Conservation (phyloP, 2,329 filamentous ascomycete species). For the Hypoxylon sp. region DNA sequence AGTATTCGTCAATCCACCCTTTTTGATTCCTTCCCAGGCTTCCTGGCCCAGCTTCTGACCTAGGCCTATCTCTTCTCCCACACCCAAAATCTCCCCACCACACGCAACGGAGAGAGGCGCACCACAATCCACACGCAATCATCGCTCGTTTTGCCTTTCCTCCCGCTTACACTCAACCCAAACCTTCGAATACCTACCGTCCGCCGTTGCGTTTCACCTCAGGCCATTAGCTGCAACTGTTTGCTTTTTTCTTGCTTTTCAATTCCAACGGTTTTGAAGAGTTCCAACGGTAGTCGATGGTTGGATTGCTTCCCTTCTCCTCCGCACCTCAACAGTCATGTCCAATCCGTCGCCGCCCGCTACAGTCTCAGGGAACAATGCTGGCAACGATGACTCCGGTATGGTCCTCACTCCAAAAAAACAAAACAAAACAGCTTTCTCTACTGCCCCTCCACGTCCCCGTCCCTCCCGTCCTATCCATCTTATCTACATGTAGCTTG, state of each 20-base stretch:
- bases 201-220: constrained; percentile 32
- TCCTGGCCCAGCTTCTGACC: constrained; percentile 19
- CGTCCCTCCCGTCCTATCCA: constrained; percentile 3
- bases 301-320: constrained; percentile 27
- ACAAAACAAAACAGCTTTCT: constrained; percentile 18
- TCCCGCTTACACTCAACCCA: constrained; percentile 34
- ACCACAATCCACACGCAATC: constrained; percentile 8
- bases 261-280: constrained; percentile 24
- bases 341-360: constrained; percentile 46
- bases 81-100: constrained; percentile 40
- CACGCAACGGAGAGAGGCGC: constrained; percentile 25
- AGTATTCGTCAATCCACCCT: constrained; percentile 34
- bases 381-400: constrained; percentile 47
- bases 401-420: constrained; percentile 35
- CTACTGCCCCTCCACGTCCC: constrained; percentile 30
- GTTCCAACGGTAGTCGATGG: constrained; percentile 39
- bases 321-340: constrained; percentile 39
- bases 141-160: constrained; percentile 24
- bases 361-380: constrained; percentile 42
- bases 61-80: too few relatives aligned
- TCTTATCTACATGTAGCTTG: constrained; percentile 28
- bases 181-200: constrained; percentile 27
- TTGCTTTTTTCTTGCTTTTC: constrained; percentile 25
- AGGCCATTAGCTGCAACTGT: constrained; percentile 13
- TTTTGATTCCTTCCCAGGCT: constrained; percentile 35